Evolutionary conservation across 257 asterid genomes (phyloP).

Genomic region (Cinchona pubescens): DNA sequence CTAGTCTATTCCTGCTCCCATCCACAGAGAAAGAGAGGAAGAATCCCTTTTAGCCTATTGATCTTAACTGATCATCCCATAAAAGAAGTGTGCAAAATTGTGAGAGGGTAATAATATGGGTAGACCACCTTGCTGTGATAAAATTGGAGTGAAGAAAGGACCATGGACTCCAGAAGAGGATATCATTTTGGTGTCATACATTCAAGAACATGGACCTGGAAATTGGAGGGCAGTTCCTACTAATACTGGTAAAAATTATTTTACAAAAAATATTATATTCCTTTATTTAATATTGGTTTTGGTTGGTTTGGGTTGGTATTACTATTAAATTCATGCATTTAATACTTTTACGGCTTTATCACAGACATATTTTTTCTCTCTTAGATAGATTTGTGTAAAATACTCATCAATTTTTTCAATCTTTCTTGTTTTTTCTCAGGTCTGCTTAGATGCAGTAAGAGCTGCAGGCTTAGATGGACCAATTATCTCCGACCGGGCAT

Average conservation of each 20-base stretch:
- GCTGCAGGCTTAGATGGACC: slow-evolving; percentile 94
- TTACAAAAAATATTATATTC: background rate
- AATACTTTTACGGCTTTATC: slow-evolving; percentile 31
- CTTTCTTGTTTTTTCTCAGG: slow-evolving; percentile 34
- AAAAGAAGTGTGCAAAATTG: background rate
- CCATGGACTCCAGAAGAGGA: slow-evolving; percentile 97
- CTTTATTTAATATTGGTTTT: background rate
- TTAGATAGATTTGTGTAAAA: background rate
- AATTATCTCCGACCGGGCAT: slow-evolving; percentile 93
- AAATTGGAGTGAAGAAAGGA: slow-evolving; percentile 74
- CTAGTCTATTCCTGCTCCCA: background rate
- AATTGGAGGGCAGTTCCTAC: slow-evolving; percentile 81
- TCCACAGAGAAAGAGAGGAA: background rate
- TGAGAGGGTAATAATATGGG: slow-evolving; percentile 45
- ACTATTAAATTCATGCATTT: slow-evolving; percentile 39
- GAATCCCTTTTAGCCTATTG: background rate
- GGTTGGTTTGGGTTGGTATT: slow-evolving; percentile 35
- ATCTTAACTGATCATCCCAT: background rate
- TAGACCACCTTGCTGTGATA: slow-evolving; percentile 85
- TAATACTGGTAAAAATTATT: slow-evolving; percentile 47
- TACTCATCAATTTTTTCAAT: background rate
- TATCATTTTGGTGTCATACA: slow-evolving; percentile 71
- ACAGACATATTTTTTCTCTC: slow-evolving; percentile 22
- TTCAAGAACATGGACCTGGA: slow-evolving; percentile 82
- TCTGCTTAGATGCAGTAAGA: slow-evolving; percentile 86